Percentiles rank a stretch among this genome's conserved stretches.
Evolutionary conservation across 495 filamentous ascomycete species (phyloP).

Genomic region (Penicillium silybi): DNA sequence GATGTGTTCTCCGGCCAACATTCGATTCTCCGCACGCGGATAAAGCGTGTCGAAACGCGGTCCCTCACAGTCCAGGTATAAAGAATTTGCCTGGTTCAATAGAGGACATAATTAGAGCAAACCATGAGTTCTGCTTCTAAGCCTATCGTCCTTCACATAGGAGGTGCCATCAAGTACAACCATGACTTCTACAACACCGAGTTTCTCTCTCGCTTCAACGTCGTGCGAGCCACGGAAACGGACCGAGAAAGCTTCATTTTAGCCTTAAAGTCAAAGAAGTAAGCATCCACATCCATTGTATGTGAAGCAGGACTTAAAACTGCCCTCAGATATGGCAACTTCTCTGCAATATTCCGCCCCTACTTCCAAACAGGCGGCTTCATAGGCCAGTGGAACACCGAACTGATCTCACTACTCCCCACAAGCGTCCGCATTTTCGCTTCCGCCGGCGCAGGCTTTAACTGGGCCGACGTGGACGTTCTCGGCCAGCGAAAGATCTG

Average conservation of each 20-base stretch:
- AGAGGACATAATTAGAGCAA: neutral
- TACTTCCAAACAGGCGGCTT: constrained; percentile 70
- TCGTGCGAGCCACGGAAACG: constrained; percentile 48
- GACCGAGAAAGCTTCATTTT: constrained; percentile 55
- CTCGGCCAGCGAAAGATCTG: constrained; percentile 51
- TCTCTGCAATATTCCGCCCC: constrained; percentile 63
- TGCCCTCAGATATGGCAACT: constrained; percentile 54
- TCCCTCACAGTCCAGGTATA: too few species aligned
- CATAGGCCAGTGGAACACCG: constrained; percentile 62
- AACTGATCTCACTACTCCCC: constrained; percentile 62
- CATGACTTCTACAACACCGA: constrained; percentile 44
- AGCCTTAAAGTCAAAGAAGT: constrained; percentile 49
- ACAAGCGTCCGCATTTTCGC: constrained; percentile 60
- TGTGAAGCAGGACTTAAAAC: neutral
- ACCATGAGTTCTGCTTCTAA: neutral
- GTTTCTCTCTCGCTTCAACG: constrained; percentile 49
- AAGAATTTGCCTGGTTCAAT: neutral
- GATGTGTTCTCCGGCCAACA: constrained; percentile 1
- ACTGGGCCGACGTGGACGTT: constrained; percentile 66
- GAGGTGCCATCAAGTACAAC: constrained; percentile 60
- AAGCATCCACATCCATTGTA: neutral
- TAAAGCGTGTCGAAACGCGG: neutral
- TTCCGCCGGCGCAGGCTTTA: constrained; percentile 64
- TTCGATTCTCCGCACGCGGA: constrained; percentile 1
- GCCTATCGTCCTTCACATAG: constrained; percentile 57